phyloP scores from a whole-genome alignment of 495 filamentous ascomycete genomes.

The Hamigera avellanea region DNA sequence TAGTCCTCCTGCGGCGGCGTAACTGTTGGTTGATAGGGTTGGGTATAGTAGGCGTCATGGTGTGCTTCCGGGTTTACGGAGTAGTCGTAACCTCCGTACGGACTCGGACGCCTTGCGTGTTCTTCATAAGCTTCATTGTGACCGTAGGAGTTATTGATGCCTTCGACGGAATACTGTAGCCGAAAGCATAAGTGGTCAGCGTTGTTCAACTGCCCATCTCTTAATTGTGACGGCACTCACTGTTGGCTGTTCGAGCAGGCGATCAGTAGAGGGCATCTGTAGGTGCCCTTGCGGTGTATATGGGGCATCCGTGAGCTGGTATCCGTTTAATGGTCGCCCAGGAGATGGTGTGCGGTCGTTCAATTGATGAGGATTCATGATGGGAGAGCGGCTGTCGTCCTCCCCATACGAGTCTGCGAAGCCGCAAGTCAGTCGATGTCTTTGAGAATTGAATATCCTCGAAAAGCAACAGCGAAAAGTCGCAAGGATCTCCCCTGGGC shows the following conservation, averaged over 20 bases:
- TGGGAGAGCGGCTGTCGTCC: slow-evolving; percentile 46
- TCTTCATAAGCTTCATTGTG: slow-evolving; percentile 55
- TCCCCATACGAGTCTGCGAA: slow-evolving; percentile 38
- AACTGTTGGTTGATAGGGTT: slow-evolving; percentile 57
- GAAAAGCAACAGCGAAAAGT: background rate
- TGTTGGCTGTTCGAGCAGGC: slow-evolving; percentile 60
- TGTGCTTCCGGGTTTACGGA: slow-evolving; percentile 69
- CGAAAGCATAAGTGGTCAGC: background rate
- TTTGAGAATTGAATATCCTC: background rate
- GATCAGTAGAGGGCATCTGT: slow-evolving; percentile 62
- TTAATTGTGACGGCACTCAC: slow-evolving; percentile 30
- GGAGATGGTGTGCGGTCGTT: slow-evolving; percentile 42
- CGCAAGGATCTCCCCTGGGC: no score
- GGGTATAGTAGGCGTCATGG: slow-evolving; percentile 76
- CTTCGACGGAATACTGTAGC: slow-evolving; percentile 67
- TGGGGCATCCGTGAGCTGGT: slow-evolving; percentile 60
- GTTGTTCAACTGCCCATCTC: background rate
- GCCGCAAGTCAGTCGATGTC: slow-evolving; percentile 12
- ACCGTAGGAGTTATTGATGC: slow-evolving; percentile 57
- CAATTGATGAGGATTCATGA: slow-evolving; percentile 41
- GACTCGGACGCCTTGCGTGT: slow-evolving; percentile 28
- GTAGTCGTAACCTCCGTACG: slow-evolving; percentile 50
- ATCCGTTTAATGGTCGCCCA: slow-evolving; percentile 49
- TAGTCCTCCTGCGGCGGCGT: slow-evolving; percentile 47
- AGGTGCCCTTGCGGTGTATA: slow-evolving; percentile 43